Evolutionary conservation across 2,329 filamentous ascomycete genomes (phyloP).

Genomic region (Verticillium isaacii): DNA sequence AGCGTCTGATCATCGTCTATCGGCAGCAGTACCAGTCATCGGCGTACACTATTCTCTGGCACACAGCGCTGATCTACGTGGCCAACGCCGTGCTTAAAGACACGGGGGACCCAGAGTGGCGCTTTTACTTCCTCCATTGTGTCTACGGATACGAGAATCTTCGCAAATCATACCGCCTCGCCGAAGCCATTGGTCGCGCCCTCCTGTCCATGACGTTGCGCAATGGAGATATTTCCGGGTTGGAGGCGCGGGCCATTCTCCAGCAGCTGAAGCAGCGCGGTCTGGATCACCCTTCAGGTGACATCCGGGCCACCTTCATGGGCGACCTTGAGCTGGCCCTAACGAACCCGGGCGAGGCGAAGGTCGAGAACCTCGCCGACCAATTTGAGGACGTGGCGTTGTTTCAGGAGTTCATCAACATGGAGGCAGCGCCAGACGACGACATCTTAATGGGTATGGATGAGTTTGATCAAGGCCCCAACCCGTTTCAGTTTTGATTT

Average conservation of each 20-base stretch:
- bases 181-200: conserved; percentile 25
- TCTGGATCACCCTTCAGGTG: conserved; percentile 12
- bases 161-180: conserved; percentile 27
- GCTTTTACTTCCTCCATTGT: conserved; percentile 30
- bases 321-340: conserved; percentile 29
- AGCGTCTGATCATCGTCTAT: conserved; percentile 30
- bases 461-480: neutral
- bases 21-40: conserved; percentile 25
- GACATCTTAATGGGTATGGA: neutral
- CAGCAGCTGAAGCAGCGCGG: conserved; percentile 20
- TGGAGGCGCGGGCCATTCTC: conserved; percentile 24
- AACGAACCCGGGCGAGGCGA: conserved; percentile 25
- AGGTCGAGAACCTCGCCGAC: conserved; percentile 24
- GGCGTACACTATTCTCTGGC: conserved; percentile 32
- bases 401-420: conserved; percentile 23
- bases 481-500: neutral
- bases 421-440: neutral
- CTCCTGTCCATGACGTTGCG: conserved; percentile 30
- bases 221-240: conserved; percentile 22
- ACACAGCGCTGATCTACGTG: conserved; percentile 32
- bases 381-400: conserved; percentile 27
- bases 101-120: conserved; percentile 22
- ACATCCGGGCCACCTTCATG: conserved; percentile 30
- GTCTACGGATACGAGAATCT: conserved; percentile 32
- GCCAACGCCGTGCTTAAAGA: conserved; percentile 29